Evolutionary conservation across 108 stramenopile species (phyloP).

Genomic region (Fistulifera pelliculosa): DNA sequence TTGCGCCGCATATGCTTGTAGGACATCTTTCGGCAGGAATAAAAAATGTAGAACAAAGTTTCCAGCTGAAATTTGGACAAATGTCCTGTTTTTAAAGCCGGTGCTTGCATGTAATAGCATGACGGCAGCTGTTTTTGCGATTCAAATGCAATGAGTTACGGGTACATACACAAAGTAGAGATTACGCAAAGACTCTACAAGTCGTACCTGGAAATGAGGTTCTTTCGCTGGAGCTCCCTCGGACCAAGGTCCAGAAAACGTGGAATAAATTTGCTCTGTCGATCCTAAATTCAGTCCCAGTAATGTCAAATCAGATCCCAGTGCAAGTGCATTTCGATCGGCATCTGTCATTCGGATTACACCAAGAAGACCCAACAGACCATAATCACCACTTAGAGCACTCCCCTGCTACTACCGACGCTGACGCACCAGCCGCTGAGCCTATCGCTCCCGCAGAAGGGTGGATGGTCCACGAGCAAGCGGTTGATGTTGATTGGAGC

Average conservation of each 20-base stretch:
- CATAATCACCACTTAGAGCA: slow-evolving; percentile 85
- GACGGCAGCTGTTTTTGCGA: slow-evolving; percentile 55
- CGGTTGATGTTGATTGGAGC: slow-evolving; percentile 12
- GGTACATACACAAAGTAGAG: slow-evolving; percentile 1
- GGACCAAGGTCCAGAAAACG: slow-evolving; percentile 92
- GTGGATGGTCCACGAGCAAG: neutral
- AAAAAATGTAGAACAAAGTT: slow-evolving; percentile 99
- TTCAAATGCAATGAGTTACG: neutral
- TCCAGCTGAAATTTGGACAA: slow-evolving; percentile 94
- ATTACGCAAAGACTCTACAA: neutral
- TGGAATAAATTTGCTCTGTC: slow-evolving; percentile 82
- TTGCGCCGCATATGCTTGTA: slow-evolving; percentile 96
- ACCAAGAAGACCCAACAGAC: slow-evolving; percentile 85
- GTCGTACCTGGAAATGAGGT: slow-evolving; percentile 85
- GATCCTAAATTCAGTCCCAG: slow-evolving; percentile 94
- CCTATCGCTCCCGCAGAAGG: slow-evolving; percentile 8
- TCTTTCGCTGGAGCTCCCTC: slow-evolving; percentile 74
- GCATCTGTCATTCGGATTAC: slow-evolving; percentile 96
- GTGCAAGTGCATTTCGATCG: slow-evolving; percentile 86
- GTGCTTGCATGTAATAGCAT: slow-evolving; percentile 96
- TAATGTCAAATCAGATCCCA: slow-evolving; percentile 93
- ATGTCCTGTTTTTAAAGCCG: slow-evolving; percentile 84
- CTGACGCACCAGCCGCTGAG: slow-evolving; percentile 21
- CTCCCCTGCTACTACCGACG: slow-evolving; percentile 30
- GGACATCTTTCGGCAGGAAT: slow-evolving; percentile 93